Percentiles rank a stretch among this genome's conserved stretches.
These are phyloP conservation scores for Nakazawaea ambrosiae DNA, from an alignment of 805 yeast genomes.

Conservation along the genomic window DNA sequence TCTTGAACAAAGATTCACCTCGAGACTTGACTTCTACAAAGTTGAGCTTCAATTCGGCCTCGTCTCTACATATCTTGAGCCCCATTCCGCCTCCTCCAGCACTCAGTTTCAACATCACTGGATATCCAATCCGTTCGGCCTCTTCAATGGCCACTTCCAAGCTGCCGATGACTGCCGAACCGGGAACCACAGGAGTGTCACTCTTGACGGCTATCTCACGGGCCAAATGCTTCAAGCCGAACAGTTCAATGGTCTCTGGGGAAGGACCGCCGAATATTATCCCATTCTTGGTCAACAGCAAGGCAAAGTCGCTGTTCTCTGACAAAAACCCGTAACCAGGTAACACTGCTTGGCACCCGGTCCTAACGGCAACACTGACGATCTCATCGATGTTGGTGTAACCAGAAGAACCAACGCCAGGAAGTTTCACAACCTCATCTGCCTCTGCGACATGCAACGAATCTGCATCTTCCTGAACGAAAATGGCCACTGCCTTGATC, in stretches of 20 bases:
- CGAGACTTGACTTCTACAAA: slow-evolving; percentile 19
- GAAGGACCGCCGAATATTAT: slow-evolving; percentile 22
- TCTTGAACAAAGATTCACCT: slow-evolving; percentile 19
- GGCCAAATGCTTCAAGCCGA: slow-evolving; percentile 23
- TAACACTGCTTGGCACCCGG: slow-evolving; percentile 28
- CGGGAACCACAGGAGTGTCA: slow-evolving; percentile 22
- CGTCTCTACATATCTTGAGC: slow-evolving; percentile 16
- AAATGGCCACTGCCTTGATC: slow-evolving; percentile 17
- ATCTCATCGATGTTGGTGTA: slow-evolving; percentile 18
- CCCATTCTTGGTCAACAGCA: slow-evolving; percentile 11
- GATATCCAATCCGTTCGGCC: slow-evolving; percentile 19
- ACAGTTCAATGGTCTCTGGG: slow-evolving; percentile 18
- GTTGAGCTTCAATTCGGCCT: slow-evolving; percentile 12
- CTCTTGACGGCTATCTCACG: slow-evolving; percentile 18
- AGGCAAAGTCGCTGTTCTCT: slow-evolving; percentile 23
- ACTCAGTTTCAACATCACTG: slow-evolving; percentile 22
- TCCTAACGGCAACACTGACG: slow-evolving; percentile 22
- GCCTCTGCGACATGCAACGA: slow-evolving; percentile 23
- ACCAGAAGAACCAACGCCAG: slow-evolving; percentile 23
- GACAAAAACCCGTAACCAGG: slow-evolving; percentile 35
- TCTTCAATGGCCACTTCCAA: slow-evolving; percentile 11
- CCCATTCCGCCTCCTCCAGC: slow-evolving; percentile 28
- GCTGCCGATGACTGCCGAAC: slow-evolving; percentile 16
- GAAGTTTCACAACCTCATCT: slow-evolving; percentile 17
- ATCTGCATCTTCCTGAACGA: slow-evolving; percentile 20